Base-by-base conservation (phyloP, 768 basidiomycete genomes). In the Mycena galopus region DNA sequence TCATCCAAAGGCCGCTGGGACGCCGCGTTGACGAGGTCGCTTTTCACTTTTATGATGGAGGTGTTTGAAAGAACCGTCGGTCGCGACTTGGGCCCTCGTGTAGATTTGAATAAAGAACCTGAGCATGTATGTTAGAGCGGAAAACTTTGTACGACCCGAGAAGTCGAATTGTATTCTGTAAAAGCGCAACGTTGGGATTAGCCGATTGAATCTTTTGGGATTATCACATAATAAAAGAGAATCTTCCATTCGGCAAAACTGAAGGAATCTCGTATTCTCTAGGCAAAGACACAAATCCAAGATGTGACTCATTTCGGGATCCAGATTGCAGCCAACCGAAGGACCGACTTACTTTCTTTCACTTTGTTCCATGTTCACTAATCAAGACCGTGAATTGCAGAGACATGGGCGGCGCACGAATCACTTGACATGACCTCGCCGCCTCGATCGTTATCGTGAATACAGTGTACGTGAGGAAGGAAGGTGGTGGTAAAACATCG, bases 1-100 rank as follows among this genome's bases (percentile, higher is more conserved):
- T 88, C 89, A 9, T 95, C 93, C 33, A 98, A 98, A 80, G 97
- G 96, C 2, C 89, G 97, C 65, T 99, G 96, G 96, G 97, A 99
- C 77, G 96, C 96, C 10, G 96, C 96, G 0, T 84, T 98, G 62
- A 96, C 94, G 0, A 87, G 89, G 60, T 92, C 92, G 25, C 79
- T 96, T 35, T 96, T 96, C 79, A 83, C 84, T 1, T 94, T 93
- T 81, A 94, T 98, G 95, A 87, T 98, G 87, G 97, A 98, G 79
- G 90, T 97, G 12, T 98, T 98, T 75, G 95, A 94, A 73, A 88
- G 97, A 75, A 96, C 94, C 0, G 89, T 96, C 7, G 95, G 89
- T 2, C 85, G 96, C 61, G 96, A 98, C 73, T 84, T 99, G 9
- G 97, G 97, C 0, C 91, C 93, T 10, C 86, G 84, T 47, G 84